Evolutionary conservation across 768 basidiomycete species (phyloP).

Genomic region (Trametes meyenii): DNA sequence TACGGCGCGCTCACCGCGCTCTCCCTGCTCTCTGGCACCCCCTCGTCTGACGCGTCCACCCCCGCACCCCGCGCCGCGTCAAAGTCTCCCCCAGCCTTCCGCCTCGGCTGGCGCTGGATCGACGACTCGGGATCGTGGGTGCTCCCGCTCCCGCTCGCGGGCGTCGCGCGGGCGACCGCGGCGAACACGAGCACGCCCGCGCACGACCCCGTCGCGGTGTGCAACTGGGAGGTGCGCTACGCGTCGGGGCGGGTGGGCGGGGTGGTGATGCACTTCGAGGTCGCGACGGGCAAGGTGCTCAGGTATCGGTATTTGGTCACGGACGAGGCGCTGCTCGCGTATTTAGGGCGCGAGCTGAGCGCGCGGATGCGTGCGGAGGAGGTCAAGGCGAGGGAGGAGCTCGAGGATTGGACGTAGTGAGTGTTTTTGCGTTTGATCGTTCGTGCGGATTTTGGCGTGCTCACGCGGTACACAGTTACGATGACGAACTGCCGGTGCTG

Average conservation of each 20-base stretch:
- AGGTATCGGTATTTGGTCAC: constrained; percentile 14
- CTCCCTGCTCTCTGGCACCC: background rate
- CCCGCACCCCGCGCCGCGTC: background rate
- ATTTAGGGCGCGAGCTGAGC: constrained; percentile 1
- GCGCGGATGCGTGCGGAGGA: constrained; percentile 9
- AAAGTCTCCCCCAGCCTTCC: constrained; percentile 10
- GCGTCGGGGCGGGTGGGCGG: background rate
- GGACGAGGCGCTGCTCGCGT: constrained; percentile 11
- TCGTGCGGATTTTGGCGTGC: background rate
- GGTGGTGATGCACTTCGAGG: constrained; percentile 15
- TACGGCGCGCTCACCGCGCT: background rate
- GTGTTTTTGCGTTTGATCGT: background rate
- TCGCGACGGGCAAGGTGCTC: constrained; percentile 12
- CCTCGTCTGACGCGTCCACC: background rate
- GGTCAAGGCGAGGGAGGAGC: constrained; percentile 2
- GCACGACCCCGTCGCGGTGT: constrained; percentile 21
- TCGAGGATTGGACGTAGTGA: constrained; percentile 20
- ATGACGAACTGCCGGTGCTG: constrained; percentile 11
- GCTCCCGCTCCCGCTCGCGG: constrained; percentile 16
- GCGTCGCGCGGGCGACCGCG: constrained; percentile 7
- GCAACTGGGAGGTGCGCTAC: constrained; percentile 18
- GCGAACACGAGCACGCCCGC: constrained; percentile 7
- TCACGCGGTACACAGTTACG: background rate
- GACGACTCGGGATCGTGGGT: constrained; percentile 20
- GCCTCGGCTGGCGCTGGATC: constrained; percentile 19